phyloP scores from a whole-genome alignment of 2,329 filamentous ascomycete species.

The Dichotomopilus funicola region DNA sequence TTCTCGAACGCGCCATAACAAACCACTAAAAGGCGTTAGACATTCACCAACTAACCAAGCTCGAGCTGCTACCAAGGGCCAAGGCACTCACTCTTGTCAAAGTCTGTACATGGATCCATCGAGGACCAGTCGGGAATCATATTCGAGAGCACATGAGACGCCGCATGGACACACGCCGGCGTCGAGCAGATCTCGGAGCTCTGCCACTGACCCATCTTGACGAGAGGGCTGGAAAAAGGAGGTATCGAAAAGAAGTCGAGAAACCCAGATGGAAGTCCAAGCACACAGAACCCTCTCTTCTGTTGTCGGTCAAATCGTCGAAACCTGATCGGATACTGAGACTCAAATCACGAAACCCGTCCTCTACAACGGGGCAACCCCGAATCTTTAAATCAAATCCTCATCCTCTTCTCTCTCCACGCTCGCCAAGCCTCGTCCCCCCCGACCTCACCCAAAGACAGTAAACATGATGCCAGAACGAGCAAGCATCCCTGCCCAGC shows the following conservation, averaged over 20 bases:
- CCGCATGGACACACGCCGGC: constrained; percentile 56
- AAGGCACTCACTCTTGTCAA: constrained; percentile 44
- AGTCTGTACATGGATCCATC: constrained; percentile 63
- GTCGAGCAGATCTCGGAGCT: constrained; percentile 42
- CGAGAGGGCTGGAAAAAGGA: background rate
- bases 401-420: no score
- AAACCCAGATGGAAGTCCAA: no score
- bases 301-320: no score
- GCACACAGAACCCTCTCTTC: no score
- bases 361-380: no score
- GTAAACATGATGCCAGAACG: background rate
- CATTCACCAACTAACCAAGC: background rate
- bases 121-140: constrained; percentile 53
- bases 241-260: no score
- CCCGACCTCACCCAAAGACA: no score
- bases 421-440: no score
- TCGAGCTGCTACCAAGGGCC: background rate
- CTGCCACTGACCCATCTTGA: constrained; percentile 18
- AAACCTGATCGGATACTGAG: no score
- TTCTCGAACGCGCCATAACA: constrained; percentile 10
- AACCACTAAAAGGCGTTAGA: constrained; percentile 6
- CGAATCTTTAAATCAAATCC: no score
- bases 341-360: no score
- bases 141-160: constrained; percentile 46
- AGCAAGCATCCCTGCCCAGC: background rate